Percentiles rank a stretch among this genome's conserved stretches.
phyloP scores from a whole-genome alignment of 1,284 basidiomycete genomes.

The Apiotrichum domesticum region DNA sequence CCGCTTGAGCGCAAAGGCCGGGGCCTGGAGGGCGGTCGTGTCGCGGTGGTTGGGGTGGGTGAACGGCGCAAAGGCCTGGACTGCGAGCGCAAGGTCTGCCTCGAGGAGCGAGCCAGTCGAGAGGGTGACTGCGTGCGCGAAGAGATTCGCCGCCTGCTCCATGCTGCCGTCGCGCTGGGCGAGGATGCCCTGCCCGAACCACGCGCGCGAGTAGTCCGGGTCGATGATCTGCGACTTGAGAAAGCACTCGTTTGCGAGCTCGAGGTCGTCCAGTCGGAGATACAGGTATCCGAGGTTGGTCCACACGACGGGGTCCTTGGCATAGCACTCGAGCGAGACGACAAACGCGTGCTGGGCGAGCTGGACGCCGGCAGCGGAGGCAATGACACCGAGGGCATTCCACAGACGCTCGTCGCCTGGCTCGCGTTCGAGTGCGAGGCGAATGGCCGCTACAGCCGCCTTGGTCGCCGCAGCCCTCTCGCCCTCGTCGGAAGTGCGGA shows the following conservation, averaged over 20 bases:
- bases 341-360: slow-evolving; percentile 87
- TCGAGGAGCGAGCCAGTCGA: slow-evolving; percentile 64
- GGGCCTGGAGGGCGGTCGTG: slow-evolving; percentile 54
- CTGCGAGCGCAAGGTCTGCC: slow-evolving; percentile 75
- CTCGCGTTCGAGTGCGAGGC: slow-evolving; percentile 68
- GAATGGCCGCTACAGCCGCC: slow-evolving; percentile 60
- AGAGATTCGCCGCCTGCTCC: slow-evolving; percentile 61
- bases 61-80: slow-evolving; percentile 56
- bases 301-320: slow-evolving; percentile 77
- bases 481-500: slow-evolving; percentile 30
- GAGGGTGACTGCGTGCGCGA: slow-evolving; percentile 76
- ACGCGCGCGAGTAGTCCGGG: slow-evolving; percentile 82
- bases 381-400: slow-evolving; percentile 52
- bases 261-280: slow-evolving; percentile 69
- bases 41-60: slow-evolving; percentile 16
- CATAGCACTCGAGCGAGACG: slow-evolving; percentile 75
- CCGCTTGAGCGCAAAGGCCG: slow-evolving; percentile 71
- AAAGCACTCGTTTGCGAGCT: slow-evolving; percentile 81
- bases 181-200: slow-evolving; percentile 87
- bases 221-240: slow-evolving; percentile 83
- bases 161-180: slow-evolving; percentile 62
- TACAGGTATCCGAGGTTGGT: slow-evolving; percentile 86
- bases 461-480: slow-evolving; percentile 48
- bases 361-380: slow-evolving; percentile 32
- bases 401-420: slow-evolving; percentile 72